Conservation (phyloP, 2,329 filamentous ascomycete species). For the Aspergillus sp. region DNA sequence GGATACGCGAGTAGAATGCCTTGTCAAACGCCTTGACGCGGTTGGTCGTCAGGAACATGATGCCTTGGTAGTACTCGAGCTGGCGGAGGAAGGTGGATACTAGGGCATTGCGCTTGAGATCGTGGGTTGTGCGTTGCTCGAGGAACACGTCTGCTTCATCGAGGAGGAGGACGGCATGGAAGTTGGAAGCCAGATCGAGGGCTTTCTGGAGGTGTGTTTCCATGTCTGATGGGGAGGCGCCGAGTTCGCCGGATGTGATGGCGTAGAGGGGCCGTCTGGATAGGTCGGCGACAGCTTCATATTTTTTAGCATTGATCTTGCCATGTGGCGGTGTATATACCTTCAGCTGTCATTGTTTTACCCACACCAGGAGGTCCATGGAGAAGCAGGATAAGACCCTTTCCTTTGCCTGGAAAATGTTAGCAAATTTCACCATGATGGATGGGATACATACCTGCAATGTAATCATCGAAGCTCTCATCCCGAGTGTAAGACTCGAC, state of each 20-base stretch:
- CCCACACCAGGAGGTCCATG: constrained; percentile 84
- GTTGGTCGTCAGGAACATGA: constrained; percentile 3
- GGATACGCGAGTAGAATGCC: constrained; percentile 4
- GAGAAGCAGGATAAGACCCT: constrained; percentile 75
- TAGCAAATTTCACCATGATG: too few species aligned
- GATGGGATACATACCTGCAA: constrained; percentile 22
- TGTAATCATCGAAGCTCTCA: constrained; percentile 77
- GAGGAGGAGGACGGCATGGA: background rate
- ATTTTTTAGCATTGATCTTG: too few species aligned
- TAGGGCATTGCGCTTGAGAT: constrained; percentile 1
- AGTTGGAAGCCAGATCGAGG: background rate
- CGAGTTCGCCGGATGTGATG: background rate
- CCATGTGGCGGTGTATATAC: constrained; percentile 35
- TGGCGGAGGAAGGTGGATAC: constrained; percentile 4
- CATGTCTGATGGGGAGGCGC: background rate
- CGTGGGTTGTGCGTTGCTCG: background rate
- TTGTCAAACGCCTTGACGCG: constrained; percentile 3
- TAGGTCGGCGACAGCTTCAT: too few species aligned
- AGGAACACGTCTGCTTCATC: constrained; percentile 6
- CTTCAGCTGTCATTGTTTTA: constrained; percentile 83
- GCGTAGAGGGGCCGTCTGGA: background rate
- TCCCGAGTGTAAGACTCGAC: constrained; percentile 82
- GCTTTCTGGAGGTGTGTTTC: background rate
- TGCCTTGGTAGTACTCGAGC: constrained; percentile 1
- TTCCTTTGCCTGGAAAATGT: constrained; percentile 66